Conservation (phyloP, 306 rosid genomes). For the Quercus suber region DNA sequence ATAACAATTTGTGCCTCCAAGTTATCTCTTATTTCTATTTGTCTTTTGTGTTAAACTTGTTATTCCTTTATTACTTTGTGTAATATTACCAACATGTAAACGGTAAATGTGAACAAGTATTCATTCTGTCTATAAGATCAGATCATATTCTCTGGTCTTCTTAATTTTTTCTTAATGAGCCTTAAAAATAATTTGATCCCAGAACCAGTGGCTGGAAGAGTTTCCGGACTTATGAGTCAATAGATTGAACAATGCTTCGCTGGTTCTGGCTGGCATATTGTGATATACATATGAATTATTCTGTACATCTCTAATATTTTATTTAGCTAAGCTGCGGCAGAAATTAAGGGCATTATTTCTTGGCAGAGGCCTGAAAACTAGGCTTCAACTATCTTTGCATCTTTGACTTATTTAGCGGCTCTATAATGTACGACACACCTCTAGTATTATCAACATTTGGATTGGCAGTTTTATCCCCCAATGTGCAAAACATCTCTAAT, state of each 20-base stretch:
- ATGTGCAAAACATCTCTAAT: background rate
- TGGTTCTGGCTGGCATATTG: slow-evolving; percentile 51
- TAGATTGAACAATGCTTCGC: slow-evolving; percentile 26
- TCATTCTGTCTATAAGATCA: background rate
- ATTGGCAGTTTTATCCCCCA: background rate
- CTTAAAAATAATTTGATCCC: background rate
- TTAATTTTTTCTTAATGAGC: background rate
- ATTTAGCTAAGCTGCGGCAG: slow-evolving; percentile 36
- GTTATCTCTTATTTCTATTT: too few relatives aligned
- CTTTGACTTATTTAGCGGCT: slow-evolving; percentile 56
- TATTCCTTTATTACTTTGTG: too few relatives aligned
- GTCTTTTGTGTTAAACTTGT: too few relatives aligned
- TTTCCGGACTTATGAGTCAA: background rate
- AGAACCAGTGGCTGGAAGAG: background rate
- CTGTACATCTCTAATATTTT: slow-evolving; percentile 9
- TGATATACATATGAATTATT: slow-evolving; percentile 29
- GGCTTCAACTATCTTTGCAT: slow-evolving; percentile 42
- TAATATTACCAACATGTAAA: too few relatives aligned
- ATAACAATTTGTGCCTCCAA: too few relatives aligned
- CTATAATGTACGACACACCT: slow-evolving; percentile 23
- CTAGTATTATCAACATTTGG: slow-evolving; percentile 14
- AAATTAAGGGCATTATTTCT: slow-evolving; percentile 49
- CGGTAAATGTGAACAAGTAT: too few relatives aligned
- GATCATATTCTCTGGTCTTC: background rate
- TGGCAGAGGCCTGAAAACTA: slow-evolving; percentile 43